Base-by-base conservation (phyloP, 495 filamentous ascomycete genomes). In the Hyaloscypha hepaticicola region DNA sequence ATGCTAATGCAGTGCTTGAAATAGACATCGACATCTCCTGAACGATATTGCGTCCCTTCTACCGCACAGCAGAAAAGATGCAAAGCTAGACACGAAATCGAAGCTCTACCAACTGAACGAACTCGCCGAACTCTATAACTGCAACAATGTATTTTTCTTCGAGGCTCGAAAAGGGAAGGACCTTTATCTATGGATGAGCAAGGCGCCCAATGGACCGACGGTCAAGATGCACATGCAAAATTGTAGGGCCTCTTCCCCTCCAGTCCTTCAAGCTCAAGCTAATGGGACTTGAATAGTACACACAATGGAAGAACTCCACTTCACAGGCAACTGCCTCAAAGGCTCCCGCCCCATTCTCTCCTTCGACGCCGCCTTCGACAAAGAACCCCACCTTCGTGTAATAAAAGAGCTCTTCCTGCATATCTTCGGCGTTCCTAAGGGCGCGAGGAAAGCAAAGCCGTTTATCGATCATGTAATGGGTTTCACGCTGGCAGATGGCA, bases 61-160 rank as follows among this genome's bases (percentile, higher is more conserved):
- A 56, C 95, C 95, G 0, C 95, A 99, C 72, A 86, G 86, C 41
- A 85, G 92, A 70, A 96, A 96, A 78, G 95, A 99, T 75, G 93
- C 89, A 64, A 99, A 99, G 76, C 86, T 97, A 58, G 94, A 98
- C 71, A 95, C 93, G 45, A 97, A 98, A 76, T 93, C 92, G 59
- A 92, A 96, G 71, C 88, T 96, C 64, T 87, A 90, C 75, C 87
- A 96, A 71, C 85, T 99, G 8, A 98, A 98, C 79, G 94, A 96
- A 74, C 87, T 98, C 19, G 95, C 95, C 45, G 94, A 99, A 69
- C 85, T 99, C 22, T 96, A 97, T 82, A 98, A 97, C 69, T 97
- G 94, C 86, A 99, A 99, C 78, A 95, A 97, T 76, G 87, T 98
- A 58, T 83, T 96, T 66, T 99, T 96, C 78, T 95, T 97, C 74